Evolutionary conservation across 1,284 basidiomycete genomes (phyloP), one percentile per base, ranked within the genome.

Genomic region (Sporisorium reilianum): DNA sequence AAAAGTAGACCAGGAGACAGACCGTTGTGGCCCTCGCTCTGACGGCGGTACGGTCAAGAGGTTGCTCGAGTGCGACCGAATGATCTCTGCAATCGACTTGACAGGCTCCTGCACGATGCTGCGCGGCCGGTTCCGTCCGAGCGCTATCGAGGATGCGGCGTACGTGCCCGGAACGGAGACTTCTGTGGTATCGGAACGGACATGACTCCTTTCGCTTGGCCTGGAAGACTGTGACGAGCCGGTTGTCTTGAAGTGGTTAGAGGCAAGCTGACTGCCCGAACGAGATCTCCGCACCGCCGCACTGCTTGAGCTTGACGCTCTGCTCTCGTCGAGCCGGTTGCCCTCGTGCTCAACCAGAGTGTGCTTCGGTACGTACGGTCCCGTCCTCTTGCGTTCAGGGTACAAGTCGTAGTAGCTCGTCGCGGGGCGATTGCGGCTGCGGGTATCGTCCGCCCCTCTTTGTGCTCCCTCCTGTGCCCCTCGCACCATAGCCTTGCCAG

Each of bases 71-170:
- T 87, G 86, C 14, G 77, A 69, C 9, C 80, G 68, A 44, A 87
- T 82, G 63, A 88, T 87, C 41, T 87, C 87, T 41, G 79, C 75
- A 26, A 80, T 80, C 18, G 72, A 72, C 40, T 57, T 64, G 48
- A 80, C 57, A 9, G 53, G 55, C 34, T 67, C 58, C 11, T 28
- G 49, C 11, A 23, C 42, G n/a, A 50, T 22, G 5, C 12, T 46
- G 3, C 26, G 44, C n/a, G 71, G 30, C 18, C 41, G 51, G 41
- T 57, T 16, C 12, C 55, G 53, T 12, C 62, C 64, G 5, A 66
- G 44, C n/a, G 68, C 73, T 22, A 44, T 45, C 3, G 65, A 66
- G 10, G 72, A 64, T 5, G 68, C 60, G 3, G 76, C 73, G 23
- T 61, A 63, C 22, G 67, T 65, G 55, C 67, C 62, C 2, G 64